These are phyloP conservation scores for Fusarium concolor DNA, from an alignment of 2,329 filamentous ascomycete genomes.

Conservation along the genomic window DNA sequence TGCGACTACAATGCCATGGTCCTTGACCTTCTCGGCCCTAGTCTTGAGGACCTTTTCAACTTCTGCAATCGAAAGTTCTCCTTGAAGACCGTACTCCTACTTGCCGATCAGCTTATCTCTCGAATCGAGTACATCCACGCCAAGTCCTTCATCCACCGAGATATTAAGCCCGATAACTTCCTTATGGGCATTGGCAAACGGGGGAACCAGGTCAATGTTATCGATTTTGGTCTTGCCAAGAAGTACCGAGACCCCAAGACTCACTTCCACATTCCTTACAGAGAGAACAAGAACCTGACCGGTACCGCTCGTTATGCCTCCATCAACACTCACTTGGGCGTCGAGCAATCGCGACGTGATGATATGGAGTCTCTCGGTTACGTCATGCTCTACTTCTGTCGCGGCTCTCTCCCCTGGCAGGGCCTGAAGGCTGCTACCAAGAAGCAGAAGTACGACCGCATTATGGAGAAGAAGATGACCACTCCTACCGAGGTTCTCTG, in stretches of 20 bases:
- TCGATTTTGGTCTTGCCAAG: conserved; percentile 99
- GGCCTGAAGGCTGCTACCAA: conserved; percentile 98
- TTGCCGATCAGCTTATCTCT: conserved; percentile 98
- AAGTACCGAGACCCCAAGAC: conserved; percentile 99
- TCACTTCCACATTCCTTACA: conserved; percentile 99
- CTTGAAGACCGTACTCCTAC: conserved; percentile 94
- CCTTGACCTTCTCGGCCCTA: conserved; percentile 93
- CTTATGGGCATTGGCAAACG: conserved; percentile 99
- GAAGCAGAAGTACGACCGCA: conserved; percentile 99
- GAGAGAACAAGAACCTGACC: conserved; percentile 99
- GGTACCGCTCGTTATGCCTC: conserved; percentile 98
- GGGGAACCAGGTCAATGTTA: conserved; percentile 99
- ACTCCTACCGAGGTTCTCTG: conserved; percentile 98
- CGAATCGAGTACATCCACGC: conserved; percentile 99
- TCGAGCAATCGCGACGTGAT: conserved; percentile 98
- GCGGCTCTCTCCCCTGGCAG: conserved; percentile 98
- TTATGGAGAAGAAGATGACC: conserved; percentile 99
- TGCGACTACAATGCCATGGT: conserved; percentile 99
- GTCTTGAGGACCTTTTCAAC: conserved; percentile 98
- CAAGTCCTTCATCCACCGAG: conserved; percentile 99
- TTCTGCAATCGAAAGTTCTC: conserved; percentile 99
- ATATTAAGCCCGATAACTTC: conserved; percentile 99
- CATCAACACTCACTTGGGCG: conserved; percentile 98
- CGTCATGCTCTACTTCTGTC: conserved; percentile 99
- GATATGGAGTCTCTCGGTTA: conserved; percentile 99